Evolutionary conservation across 2,329 filamentous ascomycete genomes (phyloP).

Genomic region (Epichloe scottii): DNA sequence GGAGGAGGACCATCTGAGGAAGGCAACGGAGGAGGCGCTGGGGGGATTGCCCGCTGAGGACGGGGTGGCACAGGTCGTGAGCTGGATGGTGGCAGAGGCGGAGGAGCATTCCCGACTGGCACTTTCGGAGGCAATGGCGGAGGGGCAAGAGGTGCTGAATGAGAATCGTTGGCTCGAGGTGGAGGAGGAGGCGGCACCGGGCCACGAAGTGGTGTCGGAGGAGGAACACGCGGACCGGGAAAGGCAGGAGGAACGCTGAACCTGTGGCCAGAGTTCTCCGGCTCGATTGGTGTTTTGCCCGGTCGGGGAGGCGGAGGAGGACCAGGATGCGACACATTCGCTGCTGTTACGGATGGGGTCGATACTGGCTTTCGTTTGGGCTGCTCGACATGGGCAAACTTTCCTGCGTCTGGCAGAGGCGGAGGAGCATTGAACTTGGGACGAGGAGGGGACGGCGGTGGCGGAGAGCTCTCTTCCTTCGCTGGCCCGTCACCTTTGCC

Average conservation of each 20-base stretch:
- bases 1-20: constrained; percentile 20
- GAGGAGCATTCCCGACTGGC: constrained; percentile 30
- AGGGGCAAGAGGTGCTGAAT: constrained; percentile 19
- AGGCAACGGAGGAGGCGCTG: constrained; percentile 13
- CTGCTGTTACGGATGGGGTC: not conserved
- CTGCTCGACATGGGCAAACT: constrained; percentile 51
- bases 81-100: constrained; percentile 37
- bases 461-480: constrained; percentile 56
- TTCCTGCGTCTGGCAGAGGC: constrained; percentile 79
- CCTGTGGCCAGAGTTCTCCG: constrained; percentile 39
- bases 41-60: constrained; percentile 26
- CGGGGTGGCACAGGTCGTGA: constrained; percentile 41
- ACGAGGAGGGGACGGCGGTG: constrained; percentile 44
- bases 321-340: constrained; percentile 10
- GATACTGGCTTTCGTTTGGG: constrained; percentile 15
- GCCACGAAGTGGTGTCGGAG: constrained; percentile 61
- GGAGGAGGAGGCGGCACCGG: constrained; percentile 62
- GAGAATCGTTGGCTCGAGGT: constrained; percentile 24
- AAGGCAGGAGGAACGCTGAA: constrained; percentile 77
- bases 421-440: constrained; percentile 75
- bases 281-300: constrained; percentile 57
- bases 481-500: constrained; percentile 47
- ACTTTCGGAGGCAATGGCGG: constrained; percentile 38
- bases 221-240: constrained; percentile 54
- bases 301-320: constrained; percentile 33